Evolutionary conservation across 2,329 filamentous ascomycete genomes (phyloP).

Genomic region (Metarhizium sp.): DNA sequence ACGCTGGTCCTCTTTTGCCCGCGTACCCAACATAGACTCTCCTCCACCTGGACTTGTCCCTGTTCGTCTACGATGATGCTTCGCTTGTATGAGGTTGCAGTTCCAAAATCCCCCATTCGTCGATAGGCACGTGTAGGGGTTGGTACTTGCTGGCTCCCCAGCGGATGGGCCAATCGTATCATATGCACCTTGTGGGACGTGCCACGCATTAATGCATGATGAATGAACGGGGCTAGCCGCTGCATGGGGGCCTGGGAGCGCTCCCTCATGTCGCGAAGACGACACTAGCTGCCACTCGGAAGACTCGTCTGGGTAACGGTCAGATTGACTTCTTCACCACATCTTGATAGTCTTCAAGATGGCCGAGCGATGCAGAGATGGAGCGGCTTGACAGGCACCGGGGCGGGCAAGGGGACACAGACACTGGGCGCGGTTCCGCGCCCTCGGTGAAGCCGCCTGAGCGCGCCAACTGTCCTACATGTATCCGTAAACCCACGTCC

Average conservation of each 20-base stretch:
- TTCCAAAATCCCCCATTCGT: neutral
- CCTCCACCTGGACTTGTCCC: neutral
- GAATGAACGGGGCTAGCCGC: neutral
- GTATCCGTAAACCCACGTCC: slow-evolving; percentile 1
- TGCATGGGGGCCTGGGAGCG: neutral
- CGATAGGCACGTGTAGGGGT: neutral
- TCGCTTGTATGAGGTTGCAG: neutral
- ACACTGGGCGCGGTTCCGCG: slow-evolving; percentile 18
- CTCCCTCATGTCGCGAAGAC: neutral
- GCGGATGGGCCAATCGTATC: slow-evolving; percentile 1
- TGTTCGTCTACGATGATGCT: neutral
- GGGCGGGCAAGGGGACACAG: slow-evolving; percentile 11
- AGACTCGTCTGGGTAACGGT: too few relatives aligned
- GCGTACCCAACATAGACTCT: neutral
- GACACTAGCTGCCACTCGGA: too few relatives aligned
- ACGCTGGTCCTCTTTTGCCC: neutral
- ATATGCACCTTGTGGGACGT: neutral
- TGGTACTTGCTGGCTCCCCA: neutral
- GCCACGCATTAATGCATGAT: slow-evolving; percentile 5
- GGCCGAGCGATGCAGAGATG: neutral
- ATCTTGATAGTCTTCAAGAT: neutral
- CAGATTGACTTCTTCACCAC: too few relatives aligned
- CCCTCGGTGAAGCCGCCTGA: slow-evolving; percentile 19
- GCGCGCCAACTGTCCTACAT: neutral
- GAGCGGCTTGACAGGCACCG: neutral